Base-by-base conservation (phyloP, 2,329 filamentous ascomycete genomes). In the Didymella pinodella region DNA sequence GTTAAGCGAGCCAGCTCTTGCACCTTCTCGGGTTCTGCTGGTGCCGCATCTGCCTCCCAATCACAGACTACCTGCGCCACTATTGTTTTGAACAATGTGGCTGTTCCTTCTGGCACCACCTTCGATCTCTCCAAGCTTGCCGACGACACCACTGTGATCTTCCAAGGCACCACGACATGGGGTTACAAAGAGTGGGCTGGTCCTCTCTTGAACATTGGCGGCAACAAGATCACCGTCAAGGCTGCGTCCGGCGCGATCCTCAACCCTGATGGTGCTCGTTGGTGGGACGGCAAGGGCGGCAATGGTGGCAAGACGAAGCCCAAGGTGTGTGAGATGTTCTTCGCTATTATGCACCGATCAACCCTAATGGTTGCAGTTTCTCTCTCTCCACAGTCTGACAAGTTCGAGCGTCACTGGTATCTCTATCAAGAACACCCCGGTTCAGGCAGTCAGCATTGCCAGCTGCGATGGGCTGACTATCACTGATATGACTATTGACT, bases 151-250 rank as follows among this genome's bases (percentile, higher is more conserved):
- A 80, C 74, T 56, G 81, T 89, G 61, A 84, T 84, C 66, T 90
- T 90, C 74, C 73, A 85, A 55, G 88, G 88, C 32, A 85, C 80
- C 18, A 90, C 88, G 10, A 86, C 84, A 48, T 90, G 87, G 69
- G 88, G 82, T 18, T 90, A 89, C 76, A 78, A 85, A 59, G 84
- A 88, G 66, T 90, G 88, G 88, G 73, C 73, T 0, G 88, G 88
- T 0, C 88, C 88, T 41, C 79, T 90, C 4, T 80, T 90, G 63
- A 80, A 81, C 36, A 80, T 90, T 60, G 82, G 82, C 1, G 88
- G 88, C 28, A 74, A 63, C 36, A 70, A 86, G 62, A 85, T 89
- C 66, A 84, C 82, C 61, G 86, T 89, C 64, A 84, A 82, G 57
- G 86, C 86, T 31, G 77, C 81, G 6, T 82, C 77, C 1, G 87